Percentiles rank a stretch among this genome's conserved stretches.
Evolutionary conservation across 768 basidiomycete genomes (phyloP).

Genomic region (Tricholoma furcatifolium): DNA sequence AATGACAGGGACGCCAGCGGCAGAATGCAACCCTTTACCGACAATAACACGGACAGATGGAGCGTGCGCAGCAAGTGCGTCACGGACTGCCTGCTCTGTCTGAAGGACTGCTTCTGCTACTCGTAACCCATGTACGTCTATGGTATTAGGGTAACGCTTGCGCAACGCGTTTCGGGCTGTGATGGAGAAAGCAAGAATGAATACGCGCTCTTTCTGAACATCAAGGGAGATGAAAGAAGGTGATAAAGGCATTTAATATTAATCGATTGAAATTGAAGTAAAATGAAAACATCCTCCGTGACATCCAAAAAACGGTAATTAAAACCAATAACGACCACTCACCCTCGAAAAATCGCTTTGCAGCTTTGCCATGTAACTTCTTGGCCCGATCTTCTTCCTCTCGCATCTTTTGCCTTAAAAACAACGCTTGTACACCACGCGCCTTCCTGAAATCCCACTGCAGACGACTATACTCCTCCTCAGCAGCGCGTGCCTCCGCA

Average conservation of each 20-base stretch:
- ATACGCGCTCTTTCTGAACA: neutral
- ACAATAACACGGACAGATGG: conserved; percentile 43
- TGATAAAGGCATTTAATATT: neutral
- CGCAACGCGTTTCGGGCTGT: conserved; percentile 39
- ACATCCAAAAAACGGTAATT: neutral
- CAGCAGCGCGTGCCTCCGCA: conserved; percentile 38
- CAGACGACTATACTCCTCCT: conserved; percentile 26
- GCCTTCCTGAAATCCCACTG: conserved; percentile 28
- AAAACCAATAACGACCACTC: conserved; percentile 17
- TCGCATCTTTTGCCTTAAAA: conserved; percentile 36
- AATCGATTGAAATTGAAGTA: neutral
- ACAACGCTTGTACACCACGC: conserved; percentile 32
- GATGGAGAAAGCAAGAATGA: conserved; percentile 1
- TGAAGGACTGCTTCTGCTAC: conserved; percentile 43
- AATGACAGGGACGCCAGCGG: conserved; percentile 67
- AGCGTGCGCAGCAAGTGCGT: conserved; percentile 32
- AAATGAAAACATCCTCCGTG: neutral
- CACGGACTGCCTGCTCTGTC: conserved; percentile 42
- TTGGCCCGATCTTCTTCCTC: conserved; percentile 31
- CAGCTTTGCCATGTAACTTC: conserved; percentile 45
- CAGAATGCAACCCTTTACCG: conserved; percentile 84
- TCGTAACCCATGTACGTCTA: conserved; percentile 52
- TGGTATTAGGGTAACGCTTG: conserved; percentile 28
- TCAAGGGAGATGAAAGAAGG: neutral
- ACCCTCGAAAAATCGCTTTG: conserved; percentile 45